Evolutionary conservation across 2,329 filamentous ascomycete genomes (phyloP), one percentile per base, ranked within the genome.

Genomic region (Escovopsis sp.): DNA sequence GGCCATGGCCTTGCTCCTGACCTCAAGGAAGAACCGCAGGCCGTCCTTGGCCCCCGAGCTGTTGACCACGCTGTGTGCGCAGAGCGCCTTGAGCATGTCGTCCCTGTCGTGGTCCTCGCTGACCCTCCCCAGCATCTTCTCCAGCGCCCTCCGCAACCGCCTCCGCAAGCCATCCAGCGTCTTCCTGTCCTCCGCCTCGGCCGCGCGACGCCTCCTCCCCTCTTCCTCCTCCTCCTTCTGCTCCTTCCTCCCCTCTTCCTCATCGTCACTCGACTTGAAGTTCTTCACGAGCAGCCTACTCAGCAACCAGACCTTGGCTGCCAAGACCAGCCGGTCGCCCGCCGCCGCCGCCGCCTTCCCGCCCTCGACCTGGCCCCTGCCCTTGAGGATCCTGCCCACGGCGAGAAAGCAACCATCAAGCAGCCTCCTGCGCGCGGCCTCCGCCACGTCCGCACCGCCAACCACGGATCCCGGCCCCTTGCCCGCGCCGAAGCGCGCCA

Each of bases 1-100:
- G 0, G 72, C 67, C 52, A 94, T 78, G 27, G 79, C 78, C 43
- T 82, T 74, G 34, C 74, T 71, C 36, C 89, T 72, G 7, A 87
- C 72, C 40, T 78, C 71, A 39, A 93, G 70, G 51, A 95, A 89
- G 59, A 91, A 79, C 7, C 76, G 68, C 41, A 95, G 61, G 1
- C 85, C 81, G 55, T 94, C 87, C 43, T 74, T 78, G 0, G 84
- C 78, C 0, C 86, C 83, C 1, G 82, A 86, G 52, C 76, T 93
- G 3, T 82, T 87, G 1, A 79, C 76, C 39, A 96, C 67, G 46
- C 85, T 87, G 57, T 87, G 88, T 0, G 88, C 87, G 43, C 79
- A 83, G 49, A 95, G 68, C 1, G 81, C 78, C 50, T 85, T 80
- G 11, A 89, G 65, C 13, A 91, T 69, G 16, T 73, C 67, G 45